phyloP scores from a whole-genome alignment of 371 early-diverging fungal species.

The Mortierella sp. region DNA sequence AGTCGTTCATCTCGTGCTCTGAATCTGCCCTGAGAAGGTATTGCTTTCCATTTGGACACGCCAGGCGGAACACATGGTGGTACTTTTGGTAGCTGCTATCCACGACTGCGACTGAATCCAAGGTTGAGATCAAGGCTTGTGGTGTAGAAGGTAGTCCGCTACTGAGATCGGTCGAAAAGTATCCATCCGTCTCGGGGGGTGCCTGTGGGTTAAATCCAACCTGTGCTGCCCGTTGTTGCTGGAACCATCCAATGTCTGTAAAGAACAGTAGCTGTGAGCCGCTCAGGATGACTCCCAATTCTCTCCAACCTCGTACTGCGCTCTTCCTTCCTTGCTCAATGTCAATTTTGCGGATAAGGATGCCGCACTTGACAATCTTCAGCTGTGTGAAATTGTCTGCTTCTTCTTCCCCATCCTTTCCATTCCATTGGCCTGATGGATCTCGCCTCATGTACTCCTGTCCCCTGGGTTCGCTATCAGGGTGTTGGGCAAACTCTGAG shows the following conservation, averaged over 20 bases:
- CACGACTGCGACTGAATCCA: constrained; percentile 75
- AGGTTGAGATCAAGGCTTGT: constrained; percentile 69
- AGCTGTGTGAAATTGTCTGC: constrained; percentile 61
- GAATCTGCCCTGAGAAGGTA: constrained; percentile 73
- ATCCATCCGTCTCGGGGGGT: constrained; percentile 43
- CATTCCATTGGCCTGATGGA: not conserved
- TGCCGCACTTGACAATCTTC: constrained; percentile 76
- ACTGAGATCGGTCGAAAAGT: constrained; percentile 28
- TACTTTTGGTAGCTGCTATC: constrained; percentile 79
- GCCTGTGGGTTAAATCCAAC: constrained; percentile 32
- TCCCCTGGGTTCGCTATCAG: not conserved
- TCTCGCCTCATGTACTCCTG: constrained; percentile 1
- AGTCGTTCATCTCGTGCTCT: constrained; percentile 79
- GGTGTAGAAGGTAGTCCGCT: constrained; percentile 56
- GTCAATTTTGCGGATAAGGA: constrained; percentile 78
- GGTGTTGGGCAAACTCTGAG: constrained; percentile 11
- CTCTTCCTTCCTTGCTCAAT: constrained; percentile 76
- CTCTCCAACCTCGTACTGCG: constrained; percentile 78
- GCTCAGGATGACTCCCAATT: constrained; percentile 78
- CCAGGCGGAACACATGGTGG: constrained; percentile 79
- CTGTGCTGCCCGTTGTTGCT: constrained; percentile 35
- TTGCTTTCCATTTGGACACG: constrained; percentile 75
- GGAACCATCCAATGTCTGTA: constrained; percentile 63
- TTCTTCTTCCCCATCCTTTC: constrained; percentile 7
- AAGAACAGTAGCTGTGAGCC: constrained; percentile 84